A percentile compares a stretch with the other conserved stretches of the same genome.
Evolutionary conservation across 163 green algal genomes (phyloP).

Genomic region (Chlorella variabilis): DNA sequence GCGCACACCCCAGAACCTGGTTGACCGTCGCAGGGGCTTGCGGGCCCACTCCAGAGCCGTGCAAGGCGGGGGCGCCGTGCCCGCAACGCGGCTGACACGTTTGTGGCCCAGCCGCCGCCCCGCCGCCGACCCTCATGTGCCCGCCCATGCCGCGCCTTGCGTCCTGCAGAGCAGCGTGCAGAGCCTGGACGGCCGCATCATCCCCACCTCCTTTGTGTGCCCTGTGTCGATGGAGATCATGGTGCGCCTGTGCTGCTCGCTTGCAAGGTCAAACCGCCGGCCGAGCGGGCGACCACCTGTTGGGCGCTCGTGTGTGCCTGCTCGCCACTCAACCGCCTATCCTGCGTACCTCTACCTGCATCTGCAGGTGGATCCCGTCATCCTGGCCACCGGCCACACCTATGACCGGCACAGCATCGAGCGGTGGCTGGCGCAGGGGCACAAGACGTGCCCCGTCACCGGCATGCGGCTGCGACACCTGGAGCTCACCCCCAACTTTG

Average conservation of each 20-base stretch:
- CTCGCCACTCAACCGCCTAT: neutral
- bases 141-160: neutral
- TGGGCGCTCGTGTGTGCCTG: neutral
- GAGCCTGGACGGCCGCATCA: constrained; percentile 27
- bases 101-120: neutral
- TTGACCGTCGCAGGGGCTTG: neutral
- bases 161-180: constrained; percentile 23
- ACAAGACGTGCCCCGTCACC: constrained; percentile 93
- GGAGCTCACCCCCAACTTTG: constrained; percentile 94
- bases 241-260: constrained; percentile 57
- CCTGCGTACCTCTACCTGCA: neutral
- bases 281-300: too few species aligned
- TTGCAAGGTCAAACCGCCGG: neutral
- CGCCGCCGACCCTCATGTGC: too few species aligned
- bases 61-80: too few species aligned
- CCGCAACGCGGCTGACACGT: neutral
- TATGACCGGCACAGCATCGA: constrained; percentile 94
- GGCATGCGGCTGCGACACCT: constrained; percentile 88
- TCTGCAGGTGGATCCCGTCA: constrained; percentile 73
- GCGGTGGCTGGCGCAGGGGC: constrained; percentile 87
- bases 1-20: neutral
- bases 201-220: constrained; percentile 81
- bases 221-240: constrained; percentile 97
- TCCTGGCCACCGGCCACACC: constrained; percentile 93
- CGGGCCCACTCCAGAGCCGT: too few species aligned